Percentiles rank a stretch among this genome's conserved stretches.
Conservation (phyloP, 495 filamentous ascomycete genomes). For the Elasticomyces elasticus region DNA sequence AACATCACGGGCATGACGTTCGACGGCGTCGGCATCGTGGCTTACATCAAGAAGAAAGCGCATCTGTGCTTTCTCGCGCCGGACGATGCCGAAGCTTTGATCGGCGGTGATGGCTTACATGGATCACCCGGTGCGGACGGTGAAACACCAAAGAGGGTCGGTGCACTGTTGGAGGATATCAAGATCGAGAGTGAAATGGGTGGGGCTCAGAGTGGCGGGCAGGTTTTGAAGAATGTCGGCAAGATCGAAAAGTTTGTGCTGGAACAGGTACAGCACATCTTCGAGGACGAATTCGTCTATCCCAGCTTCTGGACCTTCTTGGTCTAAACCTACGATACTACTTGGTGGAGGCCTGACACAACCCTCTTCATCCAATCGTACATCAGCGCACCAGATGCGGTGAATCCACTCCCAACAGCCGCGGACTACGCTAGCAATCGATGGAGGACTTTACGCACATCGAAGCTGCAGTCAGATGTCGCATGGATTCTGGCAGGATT, state of each 20-base stretch:
- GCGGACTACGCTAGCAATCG: too few species aligned
- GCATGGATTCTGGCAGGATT: too few species aligned
- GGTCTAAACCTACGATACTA: constrained; percentile 42
- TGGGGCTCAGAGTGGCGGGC: constrained; percentile 76
- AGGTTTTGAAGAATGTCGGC: constrained; percentile 93
- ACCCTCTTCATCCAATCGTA: too few species aligned
- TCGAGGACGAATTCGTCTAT: constrained; percentile 97
- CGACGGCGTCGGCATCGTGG: constrained; percentile 84
- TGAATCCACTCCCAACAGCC: too few species aligned
- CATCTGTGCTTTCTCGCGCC: constrained; percentile 88
- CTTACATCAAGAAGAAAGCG: constrained; percentile 70
- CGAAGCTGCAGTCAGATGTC: too few species aligned
- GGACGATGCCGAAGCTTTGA: constrained; percentile 64
- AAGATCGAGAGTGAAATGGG: constrained; percentile 96
- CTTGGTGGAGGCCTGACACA: neutral
- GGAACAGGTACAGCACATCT: constrained; percentile 90
- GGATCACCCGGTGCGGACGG: constrained; percentile 20
- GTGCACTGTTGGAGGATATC: constrained; percentile 79
- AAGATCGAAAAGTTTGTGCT: constrained; percentile 97
- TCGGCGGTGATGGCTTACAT: constrained; percentile 27
- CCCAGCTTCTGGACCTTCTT: constrained; percentile 97
- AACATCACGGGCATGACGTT: constrained; percentile 92
- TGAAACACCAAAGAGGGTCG: constrained; percentile 33
- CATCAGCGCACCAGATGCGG: too few species aligned
- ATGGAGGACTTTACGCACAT: too few species aligned